Conservation (phyloP, 2,329 filamentous ascomycete genomes). For the Apiospora kogelbergensis region DNA sequence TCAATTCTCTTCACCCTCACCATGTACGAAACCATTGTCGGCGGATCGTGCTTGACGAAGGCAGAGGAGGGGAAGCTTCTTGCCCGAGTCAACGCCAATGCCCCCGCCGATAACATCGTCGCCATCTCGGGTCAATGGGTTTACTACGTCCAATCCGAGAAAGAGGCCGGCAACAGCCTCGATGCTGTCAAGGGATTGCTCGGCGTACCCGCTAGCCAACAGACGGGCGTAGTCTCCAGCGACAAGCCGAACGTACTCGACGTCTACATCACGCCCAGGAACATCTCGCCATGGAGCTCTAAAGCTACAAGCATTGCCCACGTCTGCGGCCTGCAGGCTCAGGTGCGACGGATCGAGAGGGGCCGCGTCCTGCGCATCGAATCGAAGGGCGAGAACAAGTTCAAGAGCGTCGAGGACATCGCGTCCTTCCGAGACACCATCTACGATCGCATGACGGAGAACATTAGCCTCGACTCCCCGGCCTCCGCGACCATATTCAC, state of each 20-base stretch:
- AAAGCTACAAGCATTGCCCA: constrained; percentile 92
- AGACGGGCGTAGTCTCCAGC: constrained; percentile 10
- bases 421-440: constrained; percentile 68
- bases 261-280: constrained; percentile 77
- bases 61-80: constrained; percentile 40
- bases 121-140: constrained; percentile 55
- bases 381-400: constrained; percentile 49
- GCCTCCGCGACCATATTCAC: constrained; percentile 77
- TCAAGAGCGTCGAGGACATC: constrained; percentile 42
- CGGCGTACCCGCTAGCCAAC: constrained; percentile 27
- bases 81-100: constrained; percentile 39
- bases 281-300: constrained; percentile 95
- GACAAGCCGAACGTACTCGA: constrained; percentile 43
- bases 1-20: not conserved
- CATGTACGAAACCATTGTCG: constrained; percentile 18
- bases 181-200: constrained; percentile 49
- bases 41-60: constrained; percentile 17
- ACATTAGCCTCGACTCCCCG: constrained; percentile 65
- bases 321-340: constrained; percentile 76
- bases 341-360: constrained; percentile 79
- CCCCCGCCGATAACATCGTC: constrained; percentile 42
- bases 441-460: constrained; percentile 95
- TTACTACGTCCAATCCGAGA: constrained; percentile 66
- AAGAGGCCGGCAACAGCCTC: constrained; percentile 32
- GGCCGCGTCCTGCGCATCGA: constrained; percentile 74